These are phyloP conservation scores for Psilocybe cubensis DNA, from an alignment of 768 basidiomycete species.

Conservation along the genomic window DNA sequence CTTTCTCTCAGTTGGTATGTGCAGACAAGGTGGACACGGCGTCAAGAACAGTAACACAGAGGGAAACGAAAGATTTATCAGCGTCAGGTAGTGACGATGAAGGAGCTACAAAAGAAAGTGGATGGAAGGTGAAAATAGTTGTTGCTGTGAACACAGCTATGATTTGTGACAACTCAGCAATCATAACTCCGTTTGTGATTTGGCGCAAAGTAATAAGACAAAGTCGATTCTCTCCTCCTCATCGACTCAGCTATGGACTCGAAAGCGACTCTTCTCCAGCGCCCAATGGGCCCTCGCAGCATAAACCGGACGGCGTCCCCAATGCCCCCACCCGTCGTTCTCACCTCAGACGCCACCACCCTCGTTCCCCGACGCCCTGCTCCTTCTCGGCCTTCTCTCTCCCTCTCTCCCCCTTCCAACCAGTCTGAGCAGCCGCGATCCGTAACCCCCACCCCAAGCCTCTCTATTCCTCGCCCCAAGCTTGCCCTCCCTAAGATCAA, in stretches of 20 bases:
- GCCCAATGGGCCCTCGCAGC: slow-evolving; percentile 40
- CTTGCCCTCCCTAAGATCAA: slow-evolving; percentile 26
- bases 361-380: slow-evolving; percentile 29
- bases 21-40: no score
- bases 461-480: slow-evolving; percentile 24
- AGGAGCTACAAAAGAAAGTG: background rate
- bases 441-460: slow-evolving; percentile 28
- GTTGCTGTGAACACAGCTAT: slow-evolving; percentile 17
- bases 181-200: slow-evolving; percentile 14
- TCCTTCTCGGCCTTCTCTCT: slow-evolving; percentile 25
- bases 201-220: slow-evolving; percentile 8
- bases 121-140: background rate
- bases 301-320: slow-evolving; percentile 23
- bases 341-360: slow-evolving; percentile 25
- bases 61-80: no score
- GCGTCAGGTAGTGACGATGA: no score
- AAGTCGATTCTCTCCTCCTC: background rate
- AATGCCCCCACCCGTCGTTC: slow-evolving; percentile 14
- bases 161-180: slow-evolving; percentile 7
- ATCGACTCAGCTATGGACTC: slow-evolving; percentile 23
- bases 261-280: slow-evolving; percentile 34
- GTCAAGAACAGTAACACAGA: no score
- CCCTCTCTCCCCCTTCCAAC: slow-evolving; percentile 25
- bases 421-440: slow-evolving; percentile 31
- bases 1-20: no score